Evolutionary conservation across 1,284 basidiomycete genomes (phyloP).

Genomic region (Cryptococcus amylolentus): DNA sequence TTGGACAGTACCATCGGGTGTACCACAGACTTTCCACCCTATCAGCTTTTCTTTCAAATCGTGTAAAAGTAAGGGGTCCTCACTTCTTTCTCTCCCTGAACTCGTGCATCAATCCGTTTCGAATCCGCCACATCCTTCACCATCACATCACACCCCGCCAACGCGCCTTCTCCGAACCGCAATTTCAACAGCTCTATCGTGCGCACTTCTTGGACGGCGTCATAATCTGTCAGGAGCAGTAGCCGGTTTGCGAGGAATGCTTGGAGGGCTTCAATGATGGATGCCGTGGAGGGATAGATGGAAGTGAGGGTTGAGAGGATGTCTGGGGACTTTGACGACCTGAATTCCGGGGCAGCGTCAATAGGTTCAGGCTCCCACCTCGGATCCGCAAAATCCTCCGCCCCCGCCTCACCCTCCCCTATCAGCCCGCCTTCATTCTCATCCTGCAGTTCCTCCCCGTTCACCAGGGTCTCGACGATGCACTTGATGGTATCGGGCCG

Average conservation of each 20-base stretch:
- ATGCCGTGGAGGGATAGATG: constrained; percentile 90
- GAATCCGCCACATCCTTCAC: constrained; percentile 92
- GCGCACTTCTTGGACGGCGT: constrained; percentile 77
- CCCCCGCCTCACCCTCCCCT: constrained; percentile 64
- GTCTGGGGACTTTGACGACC: constrained; percentile 80
- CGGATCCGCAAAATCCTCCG: constrained; percentile 80
- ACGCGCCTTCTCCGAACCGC: constrained; percentile 81
- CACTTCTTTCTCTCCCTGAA: constrained; percentile 69
- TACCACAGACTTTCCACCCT: constrained; percentile 59
- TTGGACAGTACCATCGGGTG: constrained; percentile 86
- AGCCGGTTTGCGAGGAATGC: constrained; percentile 78
- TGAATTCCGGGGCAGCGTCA: constrained; percentile 89
- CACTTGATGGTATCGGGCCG: constrained; percentile 86
- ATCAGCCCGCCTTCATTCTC: constrained; percentile 46
- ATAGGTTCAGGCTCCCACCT: constrained; percentile 92
- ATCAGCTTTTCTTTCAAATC: neutral
- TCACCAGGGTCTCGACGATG: constrained; percentile 86
- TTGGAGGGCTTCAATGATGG: constrained; percentile 91
- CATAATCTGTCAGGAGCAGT: constrained; percentile 71
- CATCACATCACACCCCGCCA: constrained; percentile 96
- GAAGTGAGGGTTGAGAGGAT: constrained; percentile 90
- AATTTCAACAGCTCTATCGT: constrained; percentile 90
- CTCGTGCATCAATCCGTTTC: constrained; percentile 74
- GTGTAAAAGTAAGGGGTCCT: constrained; percentile 19
- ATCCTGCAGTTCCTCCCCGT: constrained; percentile 65